Evolutionary conservation across 805 yeast genomes (phyloP).

Genomic region (Saccharomycopsis oosterbeekiorum): DNA sequence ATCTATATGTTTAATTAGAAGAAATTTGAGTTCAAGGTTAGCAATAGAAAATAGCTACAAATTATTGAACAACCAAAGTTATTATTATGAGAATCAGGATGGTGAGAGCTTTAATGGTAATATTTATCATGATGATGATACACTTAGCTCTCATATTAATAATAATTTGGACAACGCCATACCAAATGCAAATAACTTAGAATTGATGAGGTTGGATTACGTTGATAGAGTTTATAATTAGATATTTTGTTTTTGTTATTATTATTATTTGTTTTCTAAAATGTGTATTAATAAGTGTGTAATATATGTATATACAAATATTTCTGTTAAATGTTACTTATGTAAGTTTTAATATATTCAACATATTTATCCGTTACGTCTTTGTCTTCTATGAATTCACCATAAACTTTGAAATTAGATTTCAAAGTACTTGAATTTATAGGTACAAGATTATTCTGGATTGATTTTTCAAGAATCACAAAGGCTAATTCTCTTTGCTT

Average conservation of each 20-base stretch:
- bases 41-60: conserved; percentile 11
- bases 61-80: conserved; percentile 7
- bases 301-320: neutral
- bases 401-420: conserved; percentile 9
- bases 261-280: neutral
- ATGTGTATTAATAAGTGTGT: neutral
- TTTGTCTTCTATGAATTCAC: conserved; percentile 4
- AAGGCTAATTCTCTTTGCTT: conserved; percentile 13
- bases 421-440: neutral
- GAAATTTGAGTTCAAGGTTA: conserved; percentile 25
- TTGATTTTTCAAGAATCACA: conserved; percentile 14
- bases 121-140: neutral
- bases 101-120: neutral
- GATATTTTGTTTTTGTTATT: neutral
- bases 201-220: neutral
- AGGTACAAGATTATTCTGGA: conserved; percentile 5
- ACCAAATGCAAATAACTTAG: neutral
- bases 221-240: neutral
- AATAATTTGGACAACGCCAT: neutral
- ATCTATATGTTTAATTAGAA: conserved; percentile 58
- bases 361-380: neutral
- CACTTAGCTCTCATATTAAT: neutral
- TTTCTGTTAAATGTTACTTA: neutral
- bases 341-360: neutral
- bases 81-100: neutral